These are phyloP conservation scores for Eimeria maxima DNA, from an alignment of 169 alveolate species.

Conservation along the genomic window DNA sequence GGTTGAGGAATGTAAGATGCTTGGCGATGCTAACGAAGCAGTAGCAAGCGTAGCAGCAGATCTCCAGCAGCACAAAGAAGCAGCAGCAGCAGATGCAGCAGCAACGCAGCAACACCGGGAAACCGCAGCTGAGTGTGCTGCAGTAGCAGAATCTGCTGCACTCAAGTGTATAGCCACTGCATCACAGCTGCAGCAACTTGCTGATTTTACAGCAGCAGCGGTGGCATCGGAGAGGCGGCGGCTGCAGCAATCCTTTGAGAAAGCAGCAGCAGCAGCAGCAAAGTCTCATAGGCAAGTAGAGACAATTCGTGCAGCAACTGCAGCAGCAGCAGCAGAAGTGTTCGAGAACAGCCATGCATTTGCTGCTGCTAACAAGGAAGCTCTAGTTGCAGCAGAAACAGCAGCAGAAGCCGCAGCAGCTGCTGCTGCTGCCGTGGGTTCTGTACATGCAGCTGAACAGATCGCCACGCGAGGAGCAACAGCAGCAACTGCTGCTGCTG, in stretches of 20 bases:
- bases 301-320: neutral
- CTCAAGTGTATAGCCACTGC: constrained; percentile 2
- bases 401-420: constrained; percentile 55
- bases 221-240: constrained; percentile 7
- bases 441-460: neutral
- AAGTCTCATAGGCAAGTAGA: neutral
- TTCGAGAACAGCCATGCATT: neutral
- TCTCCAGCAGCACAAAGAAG: neutral
- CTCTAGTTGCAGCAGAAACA: constrained; percentile 29
- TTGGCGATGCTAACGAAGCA: neutral
- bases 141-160: constrained; percentile 31
- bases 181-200: constrained; percentile 12
- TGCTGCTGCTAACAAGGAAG: neutral
- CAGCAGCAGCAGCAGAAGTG: neutral
- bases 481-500: constrained; percentile 55
- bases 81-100: neutral
- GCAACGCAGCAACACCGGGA: constrained; percentile 29
- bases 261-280: constrained; percentile 41
- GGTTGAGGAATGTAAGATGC: neutral
- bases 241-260: constrained; percentile 2
- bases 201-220: constrained; percentile 4
- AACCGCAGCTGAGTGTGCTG: constrained; percentile 30
- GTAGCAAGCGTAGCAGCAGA: constrained; percentile 6
- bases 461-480: constrained; percentile 26
- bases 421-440: neutral